Evolutionary conservation across 2,329 filamentous ascomycete genomes (phyloP).

Genomic region (Colletotrichum trifolii): DNA sequence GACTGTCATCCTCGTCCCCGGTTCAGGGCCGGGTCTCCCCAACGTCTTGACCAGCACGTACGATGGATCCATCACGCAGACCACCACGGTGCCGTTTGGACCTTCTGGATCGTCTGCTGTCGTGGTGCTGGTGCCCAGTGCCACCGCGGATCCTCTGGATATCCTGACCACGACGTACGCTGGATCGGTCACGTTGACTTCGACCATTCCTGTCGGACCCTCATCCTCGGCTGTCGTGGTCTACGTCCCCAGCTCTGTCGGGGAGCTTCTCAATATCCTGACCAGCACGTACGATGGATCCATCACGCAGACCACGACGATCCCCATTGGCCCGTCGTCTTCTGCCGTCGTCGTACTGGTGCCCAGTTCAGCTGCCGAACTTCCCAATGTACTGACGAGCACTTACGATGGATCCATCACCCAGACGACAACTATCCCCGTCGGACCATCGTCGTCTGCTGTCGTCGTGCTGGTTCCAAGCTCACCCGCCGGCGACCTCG

Average conservation of each 20-base stretch:
- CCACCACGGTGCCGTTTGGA: constrained; percentile 5
- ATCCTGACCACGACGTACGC: constrained; percentile 11
- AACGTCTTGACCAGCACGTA: constrained; percentile 28
- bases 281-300: constrained; percentile 10
- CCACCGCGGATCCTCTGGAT: constrained; percentile 3
- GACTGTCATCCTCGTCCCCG: constrained; percentile 13
- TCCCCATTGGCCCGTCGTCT: background rate
- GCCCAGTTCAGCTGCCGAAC: background rate
- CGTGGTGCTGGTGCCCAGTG: constrained; percentile 9
- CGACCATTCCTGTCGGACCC: background rate
- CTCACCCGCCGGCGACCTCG: background rate
- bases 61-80: constrained; percentile 11
- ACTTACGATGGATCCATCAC: constrained; percentile 21
- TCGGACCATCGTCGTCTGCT: constrained; percentile 3
- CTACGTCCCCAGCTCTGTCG: background rate
- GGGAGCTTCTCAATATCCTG: background rate
- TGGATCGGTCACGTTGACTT: constrained; percentile 5
- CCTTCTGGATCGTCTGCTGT: constrained; percentile 7
- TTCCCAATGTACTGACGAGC: constrained; percentile 8
- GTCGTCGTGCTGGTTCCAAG: too few relatives aligned
- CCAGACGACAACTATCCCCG: constrained; percentile 6
- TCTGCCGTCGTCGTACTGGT: constrained; percentile 5
- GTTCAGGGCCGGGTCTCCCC: background rate
- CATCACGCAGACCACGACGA: background rate
- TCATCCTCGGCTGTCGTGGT: background rate